Conservation (phyloP, 176 grass and related monocot species). For the Otatea glauca region DNA sequence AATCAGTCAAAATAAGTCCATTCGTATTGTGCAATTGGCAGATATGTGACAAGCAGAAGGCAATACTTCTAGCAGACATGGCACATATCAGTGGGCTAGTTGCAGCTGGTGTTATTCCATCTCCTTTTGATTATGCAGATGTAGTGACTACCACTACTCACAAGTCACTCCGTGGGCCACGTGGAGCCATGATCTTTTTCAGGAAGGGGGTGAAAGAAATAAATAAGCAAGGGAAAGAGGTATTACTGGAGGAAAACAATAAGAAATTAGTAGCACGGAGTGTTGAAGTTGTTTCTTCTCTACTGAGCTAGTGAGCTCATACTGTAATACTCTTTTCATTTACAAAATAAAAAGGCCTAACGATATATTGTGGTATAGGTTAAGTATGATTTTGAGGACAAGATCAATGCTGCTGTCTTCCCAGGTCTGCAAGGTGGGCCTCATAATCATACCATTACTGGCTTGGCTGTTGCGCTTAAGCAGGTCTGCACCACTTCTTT, state of each 20-base stretch:
- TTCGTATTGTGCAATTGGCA: constrained; percentile 46
- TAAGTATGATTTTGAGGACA: constrained; percentile 91
- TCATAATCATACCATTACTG: constrained; percentile 99
- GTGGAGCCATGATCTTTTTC: constrained; percentile 99
- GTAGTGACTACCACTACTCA: constrained; percentile 97
- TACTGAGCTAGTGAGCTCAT: neutral
- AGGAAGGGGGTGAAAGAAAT: constrained; percentile 94
- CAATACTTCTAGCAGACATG: constrained; percentile 97
- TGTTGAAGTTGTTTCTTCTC: constrained; percentile 38
- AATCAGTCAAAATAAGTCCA: constrained; percentile 39
- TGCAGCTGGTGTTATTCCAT: constrained; percentile 87
- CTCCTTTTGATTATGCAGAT: constrained; percentile 99
- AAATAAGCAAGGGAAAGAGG: constrained; percentile 96
- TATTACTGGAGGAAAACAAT: constrained; percentile 31
- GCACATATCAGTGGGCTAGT: constrained; percentile 98
- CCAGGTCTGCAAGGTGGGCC: constrained; percentile 98
- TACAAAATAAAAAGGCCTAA: constrained; percentile 30
- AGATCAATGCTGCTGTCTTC: constrained; percentile 97
- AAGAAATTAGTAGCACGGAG: constrained; percentile 32
- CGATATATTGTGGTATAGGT: constrained; percentile 57
- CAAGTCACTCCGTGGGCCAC: constrained; percentile 96
- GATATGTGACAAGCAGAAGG: constrained; percentile 99
- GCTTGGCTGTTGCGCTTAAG: constrained; percentile 97
- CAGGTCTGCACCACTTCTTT: constrained; percentile 61
- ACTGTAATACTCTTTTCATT: neutral